These are phyloP conservation scores for Epichloe coenophiala DNA, from an alignment of 2,329 filamentous ascomycete genomes.

Conservation along the genomic window DNA sequence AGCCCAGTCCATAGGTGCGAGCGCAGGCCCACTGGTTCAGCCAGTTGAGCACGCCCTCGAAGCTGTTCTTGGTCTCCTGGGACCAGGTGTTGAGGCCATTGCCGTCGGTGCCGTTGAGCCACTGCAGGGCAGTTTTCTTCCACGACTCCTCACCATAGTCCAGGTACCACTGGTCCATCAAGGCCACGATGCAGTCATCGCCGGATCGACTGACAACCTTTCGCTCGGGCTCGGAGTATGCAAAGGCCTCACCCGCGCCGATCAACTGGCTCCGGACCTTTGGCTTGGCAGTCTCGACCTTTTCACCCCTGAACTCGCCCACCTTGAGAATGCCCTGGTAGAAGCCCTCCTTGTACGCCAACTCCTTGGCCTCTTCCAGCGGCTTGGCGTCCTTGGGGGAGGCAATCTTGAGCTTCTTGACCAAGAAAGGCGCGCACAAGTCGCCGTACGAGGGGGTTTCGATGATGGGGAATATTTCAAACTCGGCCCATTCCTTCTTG, in stretches of 20 bases:
- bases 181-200: conserved; percentile 84
- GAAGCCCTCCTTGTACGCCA: conserved; percentile 94
- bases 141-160: conserved; percentile 89
- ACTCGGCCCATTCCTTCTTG: conserved; percentile 88
- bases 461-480: conserved; percentile 81
- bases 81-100: conserved; percentile 67
- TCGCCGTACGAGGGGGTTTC: conserved; percentile 80
- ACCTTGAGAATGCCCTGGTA: conserved; percentile 87
- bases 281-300: conserved; percentile 76
- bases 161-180: conserved; percentile 95
- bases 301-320: conserved; percentile 76
- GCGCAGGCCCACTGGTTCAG: conserved; percentile 93
- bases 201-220: conserved; percentile 79
- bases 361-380: conserved; percentile 85
- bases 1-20: conserved; percentile 80
- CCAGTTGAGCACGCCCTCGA: conserved; percentile 81
- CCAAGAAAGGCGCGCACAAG: conserved; percentile 66
- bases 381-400: conserved; percentile 93
- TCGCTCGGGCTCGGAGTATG: conserved; percentile 86
- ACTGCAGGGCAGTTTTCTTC: conserved; percentile 61
- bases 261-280: conserved; percentile 71
- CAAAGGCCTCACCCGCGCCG: conserved; percentile 66
- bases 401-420: conserved; percentile 89
- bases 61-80: conserved; percentile 63
- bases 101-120: conserved; percentile 53